These are phyloP conservation scores for Claviceps pusilla DNA, from an alignment of 2,329 filamentous ascomycete genomes.

Conservation along the genomic window DNA sequence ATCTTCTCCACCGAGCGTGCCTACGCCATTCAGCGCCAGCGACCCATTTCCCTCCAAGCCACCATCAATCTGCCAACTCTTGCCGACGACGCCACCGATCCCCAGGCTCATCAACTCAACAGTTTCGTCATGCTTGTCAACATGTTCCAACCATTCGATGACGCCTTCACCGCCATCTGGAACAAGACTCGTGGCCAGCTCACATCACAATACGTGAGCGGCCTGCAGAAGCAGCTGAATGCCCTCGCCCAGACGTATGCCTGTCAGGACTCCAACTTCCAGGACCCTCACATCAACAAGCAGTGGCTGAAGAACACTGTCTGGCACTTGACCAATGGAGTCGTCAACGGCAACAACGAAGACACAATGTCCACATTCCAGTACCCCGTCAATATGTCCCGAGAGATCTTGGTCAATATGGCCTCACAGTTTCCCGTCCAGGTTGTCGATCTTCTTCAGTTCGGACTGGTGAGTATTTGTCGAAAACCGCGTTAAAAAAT, in stretches of 20 bases:
- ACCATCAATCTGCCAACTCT: conserved; percentile 51
- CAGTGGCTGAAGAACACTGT: conserved; percentile 50
- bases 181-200: conserved; percentile 47
- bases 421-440: conserved; percentile 57
- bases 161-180: conserved; percentile 49
- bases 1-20: conserved; percentile 57
- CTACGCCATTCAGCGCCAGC: conserved; percentile 55
- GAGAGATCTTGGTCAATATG: conserved; percentile 48
- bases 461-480: conserved; percentile 48
- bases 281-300: conserved; percentile 43
- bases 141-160: conserved; percentile 52
- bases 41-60: conserved; percentile 55
- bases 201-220: conserved; percentile 38
- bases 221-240: conserved; percentile 47
- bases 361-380: conserved; percentile 45
- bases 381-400: conserved; percentile 47
- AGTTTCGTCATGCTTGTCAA: conserved; percentile 46
- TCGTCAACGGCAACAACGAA: conserved; percentile 29
- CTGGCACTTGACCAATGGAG: conserved; percentile 47
- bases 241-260: conserved; percentile 38
- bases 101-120: conserved; percentile 35
- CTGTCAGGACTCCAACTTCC: conserved; percentile 36
- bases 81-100: conserved; percentile 44
- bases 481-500: too few species aligned
- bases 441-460: conserved; percentile 62